Evolutionary conservation across 2,329 filamentous ascomycete species (phyloP).

Genomic region (Microdochium bolleyi): DNA sequence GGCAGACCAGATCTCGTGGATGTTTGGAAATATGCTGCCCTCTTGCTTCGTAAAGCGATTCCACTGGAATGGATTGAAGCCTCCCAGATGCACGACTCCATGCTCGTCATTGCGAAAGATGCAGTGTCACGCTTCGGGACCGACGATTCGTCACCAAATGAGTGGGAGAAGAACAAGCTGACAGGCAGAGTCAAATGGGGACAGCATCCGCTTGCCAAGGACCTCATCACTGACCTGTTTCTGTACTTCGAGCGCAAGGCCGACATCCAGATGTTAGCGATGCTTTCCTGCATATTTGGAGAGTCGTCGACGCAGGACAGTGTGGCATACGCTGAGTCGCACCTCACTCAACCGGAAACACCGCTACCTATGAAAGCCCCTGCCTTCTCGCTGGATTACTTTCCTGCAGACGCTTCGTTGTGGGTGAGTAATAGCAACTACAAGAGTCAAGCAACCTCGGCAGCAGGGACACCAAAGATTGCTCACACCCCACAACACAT

Average conservation of each 20-base stretch:
- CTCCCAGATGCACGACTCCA: conserved; percentile 45
- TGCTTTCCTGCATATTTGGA: conserved; percentile 63
- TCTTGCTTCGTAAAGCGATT: conserved; percentile 71
- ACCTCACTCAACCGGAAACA: conserved; percentile 50
- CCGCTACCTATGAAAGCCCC: conserved; percentile 58
- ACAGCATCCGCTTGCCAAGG: conserved; percentile 52
- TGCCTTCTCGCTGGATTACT: conserved; percentile 60
- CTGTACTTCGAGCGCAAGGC: conserved; percentile 53
- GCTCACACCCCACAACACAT: conserved; percentile 46
- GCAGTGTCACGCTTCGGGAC: conserved; percentile 36
- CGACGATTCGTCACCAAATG: conserved; percentile 5
- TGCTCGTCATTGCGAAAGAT: conserved; percentile 62
- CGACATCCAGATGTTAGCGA: conserved; percentile 64
- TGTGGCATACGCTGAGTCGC: conserved; percentile 48
- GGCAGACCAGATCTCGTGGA: conserved; percentile 66
- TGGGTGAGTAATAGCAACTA: conserved; percentile 37
- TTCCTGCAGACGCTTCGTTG: conserved; percentile 47
- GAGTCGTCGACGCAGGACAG: conserved; percentile 48
- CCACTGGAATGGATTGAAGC: conserved; percentile 58
- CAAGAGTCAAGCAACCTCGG: conserved; percentile 45
- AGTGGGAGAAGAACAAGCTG: conserved; percentile 22
- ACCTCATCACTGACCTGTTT: conserved; percentile 56
- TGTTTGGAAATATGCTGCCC: conserved; percentile 74
- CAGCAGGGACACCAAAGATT: conserved; percentile 48
- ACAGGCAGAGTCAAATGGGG: conserved; percentile 62